Percentiles rank a stretch among this genome's conserved stretches.
Evolutionary conservation across 441 rosid species (phyloP).

Genomic region (Adansonia madagascariensis): DNA sequence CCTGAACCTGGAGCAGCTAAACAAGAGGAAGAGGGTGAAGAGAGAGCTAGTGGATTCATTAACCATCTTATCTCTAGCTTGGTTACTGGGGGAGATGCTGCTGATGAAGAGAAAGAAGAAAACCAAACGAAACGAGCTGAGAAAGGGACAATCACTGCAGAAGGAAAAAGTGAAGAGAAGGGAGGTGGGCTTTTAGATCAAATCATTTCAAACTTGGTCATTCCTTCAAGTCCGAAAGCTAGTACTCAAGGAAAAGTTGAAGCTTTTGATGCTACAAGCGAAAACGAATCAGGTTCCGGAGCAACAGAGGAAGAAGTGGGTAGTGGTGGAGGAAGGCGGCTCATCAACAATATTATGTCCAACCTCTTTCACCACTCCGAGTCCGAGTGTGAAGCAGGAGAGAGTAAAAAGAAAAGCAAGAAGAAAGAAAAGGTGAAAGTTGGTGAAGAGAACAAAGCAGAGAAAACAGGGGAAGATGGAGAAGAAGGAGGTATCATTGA

Average conservation of each 20-base stretch:
- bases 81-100: slow-evolving; percentile 11
- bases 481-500: slow-evolving; percentile 47
- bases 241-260: slow-evolving; percentile 21
- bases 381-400: slow-evolving; percentile 20
- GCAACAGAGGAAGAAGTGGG: slow-evolving; percentile 19
- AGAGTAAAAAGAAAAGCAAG: not conserved
- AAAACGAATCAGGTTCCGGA: slow-evolving; percentile 16
- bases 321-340: slow-evolving; percentile 27
- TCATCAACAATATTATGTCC: slow-evolving; percentile 34
- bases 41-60: slow-evolving; percentile 31
- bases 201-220: slow-evolving; percentile 43
- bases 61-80: slow-evolving; percentile 37
- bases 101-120: slow-evolving; percentile 26
- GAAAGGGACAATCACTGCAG: slow-evolving; percentile 7
- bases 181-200: slow-evolving; percentile 42
- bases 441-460: slow-evolving; percentile 23
- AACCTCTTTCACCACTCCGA: slow-evolving; percentile 35
- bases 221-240: slow-evolving; percentile 38
- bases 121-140: slow-evolving; percentile 17
- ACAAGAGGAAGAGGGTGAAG: slow-evolving; percentile 16
- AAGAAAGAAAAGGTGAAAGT: not conserved
- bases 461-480: not conserved
- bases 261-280: not conserved
- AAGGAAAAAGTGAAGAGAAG: slow-evolving; percentile 34
- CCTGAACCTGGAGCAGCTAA: not conserved